Evolutionary conservation across 495 filamentous ascomycete species (phyloP).

Genomic region (Ascobolus immersus): DNA sequence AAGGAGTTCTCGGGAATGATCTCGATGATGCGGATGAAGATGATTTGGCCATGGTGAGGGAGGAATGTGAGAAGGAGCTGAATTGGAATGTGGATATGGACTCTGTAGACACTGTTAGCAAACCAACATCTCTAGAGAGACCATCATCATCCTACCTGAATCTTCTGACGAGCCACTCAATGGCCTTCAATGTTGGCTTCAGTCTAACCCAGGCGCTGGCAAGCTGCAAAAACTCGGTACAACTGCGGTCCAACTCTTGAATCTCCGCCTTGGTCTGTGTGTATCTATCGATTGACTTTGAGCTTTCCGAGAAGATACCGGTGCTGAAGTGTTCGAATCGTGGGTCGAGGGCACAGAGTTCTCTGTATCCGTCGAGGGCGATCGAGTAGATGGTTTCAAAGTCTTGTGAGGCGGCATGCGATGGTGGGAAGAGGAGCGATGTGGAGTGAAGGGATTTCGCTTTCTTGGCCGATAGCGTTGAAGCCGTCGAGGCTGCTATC

Average conservation of each 20-base stretch:
- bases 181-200: conserved; percentile 60
- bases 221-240: conserved; percentile 60
- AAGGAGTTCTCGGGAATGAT: conserved; percentile 28
- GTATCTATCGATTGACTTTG: conserved; percentile 59
- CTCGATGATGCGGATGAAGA: conserved; percentile 58
- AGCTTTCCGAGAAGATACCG: conserved; percentile 72
- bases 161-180: conserved; percentile 81
- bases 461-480: conserved; percentile 64
- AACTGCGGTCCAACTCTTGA: conserved; percentile 42
- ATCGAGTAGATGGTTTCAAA: conserved; percentile 69
- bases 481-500: conserved; percentile 50
- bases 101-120: conserved; percentile 27
- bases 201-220: conserved; percentile 50
- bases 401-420: conserved; percentile 56
- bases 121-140: not conserved
- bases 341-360: conserved; percentile 61
- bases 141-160: conserved; percentile 41
- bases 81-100: conserved; percentile 72
- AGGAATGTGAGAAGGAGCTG: conserved; percentile 66
- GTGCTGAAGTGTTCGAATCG: conserved; percentile 43
- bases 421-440: conserved; percentile 69
- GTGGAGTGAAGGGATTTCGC: conserved; percentile 72
- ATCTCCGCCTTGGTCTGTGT: conserved; percentile 66
- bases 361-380: conserved; percentile 66
- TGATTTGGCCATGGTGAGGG: conserved; percentile 60